Evolutionary conservation across 192 early-diverging fungal species (phyloP).

Genomic region (Funneliformis mosseae): DNA sequence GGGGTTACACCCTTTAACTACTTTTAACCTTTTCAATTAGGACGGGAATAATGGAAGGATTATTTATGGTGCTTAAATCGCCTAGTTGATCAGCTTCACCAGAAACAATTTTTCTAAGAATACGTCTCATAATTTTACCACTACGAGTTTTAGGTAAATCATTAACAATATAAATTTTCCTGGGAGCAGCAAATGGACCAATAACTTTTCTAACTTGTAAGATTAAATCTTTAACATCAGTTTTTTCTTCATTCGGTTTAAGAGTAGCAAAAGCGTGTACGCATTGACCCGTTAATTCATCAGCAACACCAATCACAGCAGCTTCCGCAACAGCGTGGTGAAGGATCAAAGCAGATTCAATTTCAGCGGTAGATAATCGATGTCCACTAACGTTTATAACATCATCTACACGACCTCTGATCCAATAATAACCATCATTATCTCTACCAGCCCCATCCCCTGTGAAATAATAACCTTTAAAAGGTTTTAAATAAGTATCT

Average conservation of each 20-base stretch:
- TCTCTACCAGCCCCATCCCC: constrained; percentile 93
- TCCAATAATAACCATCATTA: constrained; percentile 95
- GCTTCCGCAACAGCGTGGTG: constrained; percentile 85
- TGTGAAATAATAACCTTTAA: constrained; percentile 93
- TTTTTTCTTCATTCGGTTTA: constrained; percentile 58
- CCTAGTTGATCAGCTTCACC: constrained; percentile 84
- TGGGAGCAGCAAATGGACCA: constrained; percentile 92
- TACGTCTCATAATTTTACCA: constrained; percentile 96
- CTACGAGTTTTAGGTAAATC: constrained; percentile 95
- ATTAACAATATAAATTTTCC: constrained; percentile 78
- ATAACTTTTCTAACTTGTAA: constrained; percentile 85
- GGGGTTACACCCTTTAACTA: constrained; percentile 13
- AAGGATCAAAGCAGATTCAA: constrained; percentile 86
- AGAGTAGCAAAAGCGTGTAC: constrained; percentile 86
- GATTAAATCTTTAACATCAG: constrained; percentile 62
- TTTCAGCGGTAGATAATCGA: constrained; percentile 91
- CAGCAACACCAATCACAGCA: constrained; percentile 84
- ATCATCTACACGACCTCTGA: constrained; percentile 84
- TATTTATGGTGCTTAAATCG: constrained; percentile 85
- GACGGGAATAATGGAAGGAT: constrained; percentile 56
- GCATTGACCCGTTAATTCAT: constrained; percentile 90
- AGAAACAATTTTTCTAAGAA: constrained; percentile 91
- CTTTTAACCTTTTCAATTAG: constrained; percentile 47
- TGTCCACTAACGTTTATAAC: constrained; percentile 97
- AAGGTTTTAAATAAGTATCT: constrained; percentile 91